Evolutionary conservation across 169 alveolate genomes (phyloP).

Genomic region (Hammondia hammondi): DNA sequence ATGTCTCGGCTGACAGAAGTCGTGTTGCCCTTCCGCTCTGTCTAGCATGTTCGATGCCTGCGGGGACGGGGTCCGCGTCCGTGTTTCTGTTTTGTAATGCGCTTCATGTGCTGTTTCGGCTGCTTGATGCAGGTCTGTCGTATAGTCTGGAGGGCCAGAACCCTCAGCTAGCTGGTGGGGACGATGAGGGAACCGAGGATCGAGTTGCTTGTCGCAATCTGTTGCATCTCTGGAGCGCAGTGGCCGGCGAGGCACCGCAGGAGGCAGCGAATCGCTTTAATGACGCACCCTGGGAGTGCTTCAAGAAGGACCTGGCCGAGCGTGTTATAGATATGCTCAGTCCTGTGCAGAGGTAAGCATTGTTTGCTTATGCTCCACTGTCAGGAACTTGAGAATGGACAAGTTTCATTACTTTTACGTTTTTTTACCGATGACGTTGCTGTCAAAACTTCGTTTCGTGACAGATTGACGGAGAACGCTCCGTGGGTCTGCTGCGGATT

Average conservation of each 20-base stretch:
- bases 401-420: too few relatives aligned
- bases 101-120: too few relatives aligned
- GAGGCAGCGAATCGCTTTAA: neutral
- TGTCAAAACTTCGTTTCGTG: too few relatives aligned
- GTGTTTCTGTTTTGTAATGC: too few relatives aligned
- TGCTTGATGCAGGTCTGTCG: neutral
- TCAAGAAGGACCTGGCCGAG: constrained; percentile 19
- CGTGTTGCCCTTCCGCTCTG: too few relatives aligned
- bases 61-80: too few relatives aligned
- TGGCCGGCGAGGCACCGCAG: neutral
- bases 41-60: too few relatives aligned
- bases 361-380: neutral
- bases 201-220: constrained; percentile 7
- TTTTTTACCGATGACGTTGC: too few relatives aligned
- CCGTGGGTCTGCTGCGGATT: too few relatives aligned
- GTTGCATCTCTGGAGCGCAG: constrained; percentile 18
- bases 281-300: neutral
- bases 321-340: neutral
- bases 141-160: neutral
- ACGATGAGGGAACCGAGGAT: neutral
- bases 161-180: neutral
- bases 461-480: too few relatives aligned
- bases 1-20: too few relatives aligned
- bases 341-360: constrained; percentile 14
- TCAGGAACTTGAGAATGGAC: too few relatives aligned